phyloP scores from a whole-genome alignment of 2,329 filamentous ascomycete genomes.

The Botrytis fragariae region DNA sequence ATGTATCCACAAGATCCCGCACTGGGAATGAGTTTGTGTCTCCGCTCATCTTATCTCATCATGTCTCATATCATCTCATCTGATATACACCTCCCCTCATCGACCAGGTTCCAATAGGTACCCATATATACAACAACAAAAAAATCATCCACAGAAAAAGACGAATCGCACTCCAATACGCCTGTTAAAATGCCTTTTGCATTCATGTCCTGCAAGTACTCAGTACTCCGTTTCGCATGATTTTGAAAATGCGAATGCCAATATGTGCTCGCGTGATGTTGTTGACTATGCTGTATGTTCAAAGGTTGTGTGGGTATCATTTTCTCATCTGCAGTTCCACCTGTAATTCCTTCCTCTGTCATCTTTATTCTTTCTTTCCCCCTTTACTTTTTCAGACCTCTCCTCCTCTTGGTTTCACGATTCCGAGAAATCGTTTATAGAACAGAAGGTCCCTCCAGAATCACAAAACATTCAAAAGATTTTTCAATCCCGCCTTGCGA shows the following conservation, averaged over 20 bases:
- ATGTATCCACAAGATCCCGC: neutral
- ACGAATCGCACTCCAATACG: neutral
- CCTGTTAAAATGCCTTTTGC: neutral
- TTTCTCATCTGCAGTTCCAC: neutral
- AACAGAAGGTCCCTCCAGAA: neutral
- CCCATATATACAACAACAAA: neutral
- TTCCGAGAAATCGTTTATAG: neutral
- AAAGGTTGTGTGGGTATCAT: neutral
- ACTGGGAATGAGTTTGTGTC: neutral
- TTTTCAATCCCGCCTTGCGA: slow-evolving; percentile 26
- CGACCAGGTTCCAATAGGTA: neutral
- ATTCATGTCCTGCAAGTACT: neutral
- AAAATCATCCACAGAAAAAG: neutral
- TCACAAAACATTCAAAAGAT: slow-evolving; percentile 28
- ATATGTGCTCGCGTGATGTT: neutral
- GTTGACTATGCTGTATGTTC: neutral
- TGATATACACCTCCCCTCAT: neutral
- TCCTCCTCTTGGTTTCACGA: neutral
- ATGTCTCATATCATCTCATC: neutral
- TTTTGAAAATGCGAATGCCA: neutral
- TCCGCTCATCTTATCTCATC: neutral
- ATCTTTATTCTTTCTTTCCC: neutral
- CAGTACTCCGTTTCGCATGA: neutral
- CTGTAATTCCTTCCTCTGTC: neutral
- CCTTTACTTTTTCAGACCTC: neutral